Evolutionary conservation across 1,284 basidiomycete genomes (phyloP), one percentile per base, ranked within the genome.

Genomic region (Tetrapyrgos nigripes): DNA sequence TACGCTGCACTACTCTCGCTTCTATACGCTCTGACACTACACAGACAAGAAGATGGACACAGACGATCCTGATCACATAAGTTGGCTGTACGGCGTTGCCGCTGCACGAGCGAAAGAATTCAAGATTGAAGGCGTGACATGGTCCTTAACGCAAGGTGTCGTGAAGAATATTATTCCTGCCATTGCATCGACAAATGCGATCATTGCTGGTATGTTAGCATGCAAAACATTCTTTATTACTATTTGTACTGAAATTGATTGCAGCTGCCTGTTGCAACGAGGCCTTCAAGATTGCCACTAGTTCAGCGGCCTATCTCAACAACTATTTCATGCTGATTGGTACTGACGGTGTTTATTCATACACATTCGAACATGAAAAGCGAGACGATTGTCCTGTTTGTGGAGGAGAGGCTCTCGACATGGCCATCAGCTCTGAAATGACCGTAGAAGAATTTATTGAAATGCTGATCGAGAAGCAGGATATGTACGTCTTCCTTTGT

Each of bases 151-250:
- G 0, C 97, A 99, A 74, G 97, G 97, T 48, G 97, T 99, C 31
- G 96, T 99, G 52, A 99, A 99, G 83, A 98, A 98, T 72, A 98
- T 99, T 74, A 99, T 99, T 64, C 97, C 97, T 13, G 97, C 97
- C 29, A 97, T 98, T 64, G 96, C 96, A 1, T 96, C 93, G 1
- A 98, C 96, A 10, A 98, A 97, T 68, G 95, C 96, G 44, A 95
- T 98, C 71, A 96, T 98, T 62, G 93, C 96, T 29, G 94, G 94
- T 93, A 64, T 31, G 79, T 69, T 47, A 47, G n/a, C 27, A 3
- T 50, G 27, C 11, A n/a, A 28, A 37, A 29, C 60, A 45, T 24
- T 27, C 11, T 23, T 48, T 35, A 48, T 51, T 56, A 45, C n/a
- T 4, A 26, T 40, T 21, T 6, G n/a, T n/a, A 13, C 24, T 19